Conservation (phyloP, 768 basidiomycete genomes). For the Boletus speciosus region DNA sequence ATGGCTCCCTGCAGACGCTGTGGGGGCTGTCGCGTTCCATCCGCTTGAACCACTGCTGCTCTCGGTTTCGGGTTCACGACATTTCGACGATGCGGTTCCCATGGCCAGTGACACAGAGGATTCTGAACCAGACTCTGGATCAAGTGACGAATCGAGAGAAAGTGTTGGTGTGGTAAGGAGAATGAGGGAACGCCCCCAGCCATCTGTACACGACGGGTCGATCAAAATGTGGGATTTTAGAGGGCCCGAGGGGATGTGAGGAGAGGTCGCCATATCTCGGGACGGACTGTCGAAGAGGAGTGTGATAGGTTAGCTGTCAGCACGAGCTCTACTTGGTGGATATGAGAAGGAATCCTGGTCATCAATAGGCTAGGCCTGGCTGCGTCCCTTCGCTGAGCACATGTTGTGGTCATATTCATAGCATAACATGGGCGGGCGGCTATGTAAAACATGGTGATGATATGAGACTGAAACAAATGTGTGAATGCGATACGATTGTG, state of each 20-base stretch:
- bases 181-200: constrained; percentile 13
- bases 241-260: background rate
- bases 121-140: constrained; percentile 19
- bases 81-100: constrained; percentile 40
- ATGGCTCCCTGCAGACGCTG: constrained; percentile 48
- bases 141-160: constrained; percentile 5
- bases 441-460: constrained; percentile 17
- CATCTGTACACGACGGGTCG: constrained; percentile 25
- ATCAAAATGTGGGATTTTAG: constrained; percentile 27
- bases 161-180: background rate
- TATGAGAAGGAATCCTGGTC: background rate
- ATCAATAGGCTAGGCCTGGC: background rate
- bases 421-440: constrained; percentile 14
- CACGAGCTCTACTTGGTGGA: background rate
- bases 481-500: constrained; percentile 7
- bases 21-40: constrained; percentile 73
- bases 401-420: constrained; percentile 18
- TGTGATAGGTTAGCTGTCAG: background rate
- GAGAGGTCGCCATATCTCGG: background rate
- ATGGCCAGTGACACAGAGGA: background rate
- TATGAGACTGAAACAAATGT: background rate
- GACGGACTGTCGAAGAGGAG: background rate
- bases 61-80: constrained; percentile 76
- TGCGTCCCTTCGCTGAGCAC: background rate
- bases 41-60: constrained; percentile 56